phyloP scores from a whole-genome alignment of 129 eudicot species.

The Centaurea solstitialis region DNA sequence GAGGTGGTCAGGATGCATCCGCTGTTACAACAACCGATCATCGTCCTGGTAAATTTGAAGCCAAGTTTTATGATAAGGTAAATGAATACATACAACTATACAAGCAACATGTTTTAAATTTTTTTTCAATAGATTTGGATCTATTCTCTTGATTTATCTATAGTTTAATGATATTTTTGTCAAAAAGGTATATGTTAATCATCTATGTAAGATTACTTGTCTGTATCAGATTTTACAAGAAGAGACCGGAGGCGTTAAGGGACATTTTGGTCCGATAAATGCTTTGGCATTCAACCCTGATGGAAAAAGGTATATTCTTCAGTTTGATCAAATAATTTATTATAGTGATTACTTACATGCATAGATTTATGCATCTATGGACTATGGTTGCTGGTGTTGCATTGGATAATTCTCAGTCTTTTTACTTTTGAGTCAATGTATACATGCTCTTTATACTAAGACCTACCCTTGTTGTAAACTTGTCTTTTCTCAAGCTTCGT shows the following conservation, averaged over 20 bases:
- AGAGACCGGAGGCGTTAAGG: constrained; percentile 91
- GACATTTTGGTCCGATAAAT: constrained; percentile 95
- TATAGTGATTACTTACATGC: not conserved
- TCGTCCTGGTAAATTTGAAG: constrained; percentile 98
- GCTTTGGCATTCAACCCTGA: constrained; percentile 98
- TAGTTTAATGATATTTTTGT: no score
- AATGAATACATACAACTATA: not conserved
- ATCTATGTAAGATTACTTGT: constrained; percentile 3
- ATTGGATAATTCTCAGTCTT: not conserved
- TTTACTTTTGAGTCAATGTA: not conserved
- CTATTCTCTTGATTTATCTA: not conserved
- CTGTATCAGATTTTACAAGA: constrained; percentile 62
- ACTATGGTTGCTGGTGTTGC: not conserved
- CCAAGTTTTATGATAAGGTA: constrained; percentile 97
- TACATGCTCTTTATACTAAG: not conserved
- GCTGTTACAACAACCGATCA: constrained; percentile 95
- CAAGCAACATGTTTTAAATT: not conserved
- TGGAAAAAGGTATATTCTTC: constrained; percentile 67
- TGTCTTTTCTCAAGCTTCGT: not conserved
- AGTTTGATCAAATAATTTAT: not conserved
- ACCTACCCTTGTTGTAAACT: not conserved
- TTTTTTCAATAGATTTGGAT: not conserved
- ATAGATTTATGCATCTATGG: not conserved
- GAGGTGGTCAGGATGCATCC: constrained; percentile 98
- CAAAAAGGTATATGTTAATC: no score